These are phyloP conservation scores for Hygrocybe coccinea DNA, from an alignment of 768 basidiomycete species.

Conservation along the genomic window DNA sequence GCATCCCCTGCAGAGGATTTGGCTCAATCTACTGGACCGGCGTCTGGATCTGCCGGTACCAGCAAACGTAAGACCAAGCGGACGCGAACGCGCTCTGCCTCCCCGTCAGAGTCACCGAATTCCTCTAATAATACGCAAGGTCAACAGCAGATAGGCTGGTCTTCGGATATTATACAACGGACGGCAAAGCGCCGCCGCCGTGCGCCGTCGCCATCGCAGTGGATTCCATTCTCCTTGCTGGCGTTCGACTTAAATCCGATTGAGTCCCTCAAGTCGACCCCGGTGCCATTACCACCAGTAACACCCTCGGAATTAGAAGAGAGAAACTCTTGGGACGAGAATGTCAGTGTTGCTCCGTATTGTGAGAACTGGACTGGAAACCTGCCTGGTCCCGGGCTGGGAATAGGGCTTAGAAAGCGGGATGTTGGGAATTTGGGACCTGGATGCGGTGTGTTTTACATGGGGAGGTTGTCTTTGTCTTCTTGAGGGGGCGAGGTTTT, in stretches of 20 bases:
- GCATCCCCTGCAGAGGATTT: neutral
- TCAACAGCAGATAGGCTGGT: neutral
- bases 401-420: conserved; percentile 39
- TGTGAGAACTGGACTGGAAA: conserved; percentile 60
- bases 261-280: conserved; percentile 45
- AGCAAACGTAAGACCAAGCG: too few species aligned
- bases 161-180: conserved; percentile 9
- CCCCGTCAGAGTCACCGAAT: neutral
- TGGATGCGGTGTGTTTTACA: conserved; percentile 39
- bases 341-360: conserved; percentile 52
- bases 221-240: conserved; percentile 64
- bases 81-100: neutral
- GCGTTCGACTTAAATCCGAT: conserved; percentile 57
- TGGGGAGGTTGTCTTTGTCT: conserved; percentile 33
- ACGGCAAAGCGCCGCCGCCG: conserved; percentile 61
- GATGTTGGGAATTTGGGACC: conserved; percentile 39
- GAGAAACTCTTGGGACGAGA: conserved; percentile 67
- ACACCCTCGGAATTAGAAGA: conserved; percentile 50
- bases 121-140: neutral
- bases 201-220: conserved; percentile 66
- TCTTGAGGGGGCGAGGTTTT: neutral
- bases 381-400: conserved; percentile 54
- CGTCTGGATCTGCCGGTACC: too few species aligned
- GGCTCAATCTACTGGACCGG: neutral
- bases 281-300: conserved; percentile 65